These are phyloP conservation scores for Scedosporium dehoogii DNA, from an alignment of 2,329 filamentous ascomycete genomes.

Conservation along the genomic window DNA sequence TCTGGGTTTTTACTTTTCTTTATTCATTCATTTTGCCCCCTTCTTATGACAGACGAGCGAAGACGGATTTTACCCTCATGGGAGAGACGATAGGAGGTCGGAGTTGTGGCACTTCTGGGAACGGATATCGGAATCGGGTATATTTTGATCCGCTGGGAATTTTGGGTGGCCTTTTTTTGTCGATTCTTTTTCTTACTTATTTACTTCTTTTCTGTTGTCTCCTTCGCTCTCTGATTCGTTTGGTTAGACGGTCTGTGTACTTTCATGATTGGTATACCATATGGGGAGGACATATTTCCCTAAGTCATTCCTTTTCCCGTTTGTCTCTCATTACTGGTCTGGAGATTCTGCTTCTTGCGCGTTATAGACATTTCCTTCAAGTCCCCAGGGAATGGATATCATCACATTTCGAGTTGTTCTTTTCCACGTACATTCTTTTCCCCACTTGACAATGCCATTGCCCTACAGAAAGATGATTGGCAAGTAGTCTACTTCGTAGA, in stretches of 20 bases:
- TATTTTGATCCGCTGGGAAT: neutral
- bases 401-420: neutral
- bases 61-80: neutral
- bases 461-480: neutral
- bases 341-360: constrained; percentile 5
- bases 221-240: neutral
- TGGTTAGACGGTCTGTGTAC: neutral
- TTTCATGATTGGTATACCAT: neutral
- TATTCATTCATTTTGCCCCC: neutral
- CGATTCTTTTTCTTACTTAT: neutral
- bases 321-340: constrained; percentile 2
- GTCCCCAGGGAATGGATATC: constrained; percentile 4
- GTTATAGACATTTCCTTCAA: constrained; percentile 4
- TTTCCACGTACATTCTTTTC: too few species aligned
- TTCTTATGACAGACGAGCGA: neutral
- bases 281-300: neutral
- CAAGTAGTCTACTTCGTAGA: neutral
- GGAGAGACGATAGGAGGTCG: neutral
- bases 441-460: too few species aligned
- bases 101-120: too few species aligned
- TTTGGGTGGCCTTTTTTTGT: neutral
- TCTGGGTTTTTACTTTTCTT: constrained; percentile 3
- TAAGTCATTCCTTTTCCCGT: neutral
- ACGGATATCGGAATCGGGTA: too few species aligned
- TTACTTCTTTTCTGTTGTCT: neutral